Percentiles rank a stretch among this genome's conserved stretches.
Evolutionary conservation across 306 rosid genomes (phyloP).

Genomic region (Phaseolus lunatus): DNA sequence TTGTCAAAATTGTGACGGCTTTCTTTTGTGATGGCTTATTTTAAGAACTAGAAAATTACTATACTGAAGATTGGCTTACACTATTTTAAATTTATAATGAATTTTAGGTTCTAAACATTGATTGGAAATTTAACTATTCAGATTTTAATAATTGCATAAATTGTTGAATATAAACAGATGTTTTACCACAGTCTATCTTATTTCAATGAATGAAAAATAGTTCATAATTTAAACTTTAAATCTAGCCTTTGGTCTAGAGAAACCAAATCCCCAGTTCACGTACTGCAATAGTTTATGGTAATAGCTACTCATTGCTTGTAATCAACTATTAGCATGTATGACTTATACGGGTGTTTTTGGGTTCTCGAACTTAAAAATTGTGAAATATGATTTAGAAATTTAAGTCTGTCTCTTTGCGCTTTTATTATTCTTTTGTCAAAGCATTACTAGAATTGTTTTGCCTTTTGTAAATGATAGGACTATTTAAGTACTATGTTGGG

Average conservation of each 20-base stretch:
- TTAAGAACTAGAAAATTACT: constrained; percentile 20
- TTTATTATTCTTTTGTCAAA: background rate
- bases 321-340: background rate
- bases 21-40: constrained; percentile 6
- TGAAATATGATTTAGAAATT: background rate
- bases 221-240: background rate
- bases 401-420: background rate
- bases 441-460: background rate
- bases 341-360: background rate
- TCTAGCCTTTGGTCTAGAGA: background rate
- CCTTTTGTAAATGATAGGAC: background rate
- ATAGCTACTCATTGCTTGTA: background rate
- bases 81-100: background rate
- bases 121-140: background rate
- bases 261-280: background rate
- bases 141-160: background rate
- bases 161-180: background rate
- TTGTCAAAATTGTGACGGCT: constrained; percentile 18
- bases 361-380: background rate
- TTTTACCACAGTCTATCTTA: background rate
- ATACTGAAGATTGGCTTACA: background rate
- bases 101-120: background rate
- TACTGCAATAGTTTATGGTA: background rate
- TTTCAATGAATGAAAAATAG: background rate
- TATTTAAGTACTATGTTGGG: background rate